Percentiles rank a stretch among this genome's conserved stretches.
These are phyloP conservation scores for Brasenia schreberi DNA, from an alignment of 164 flowering plant genomes.

Conservation along the genomic window DNA sequence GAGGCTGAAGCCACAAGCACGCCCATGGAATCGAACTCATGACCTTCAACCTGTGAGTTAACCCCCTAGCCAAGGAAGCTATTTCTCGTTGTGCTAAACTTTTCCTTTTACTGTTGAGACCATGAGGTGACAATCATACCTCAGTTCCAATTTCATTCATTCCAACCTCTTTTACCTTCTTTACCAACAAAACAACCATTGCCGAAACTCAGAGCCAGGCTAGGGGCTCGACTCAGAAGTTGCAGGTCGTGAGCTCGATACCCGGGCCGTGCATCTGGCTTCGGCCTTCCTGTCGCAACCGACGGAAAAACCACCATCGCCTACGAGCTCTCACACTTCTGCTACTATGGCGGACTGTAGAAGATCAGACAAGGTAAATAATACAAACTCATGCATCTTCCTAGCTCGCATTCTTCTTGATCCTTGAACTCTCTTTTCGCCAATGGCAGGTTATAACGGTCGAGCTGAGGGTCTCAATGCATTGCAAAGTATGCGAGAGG, in stretches of 20 bases:
- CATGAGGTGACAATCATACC: not conserved
- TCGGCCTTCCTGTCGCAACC: no score
- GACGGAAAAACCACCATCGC: no score
- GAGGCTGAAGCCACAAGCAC: no score
- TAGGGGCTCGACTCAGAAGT: no score
- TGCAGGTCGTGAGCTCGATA: no score
- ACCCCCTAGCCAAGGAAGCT: no score
- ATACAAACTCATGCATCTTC: not conserved
- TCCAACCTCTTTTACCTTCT: not conserved
- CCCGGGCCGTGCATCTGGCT: no score
- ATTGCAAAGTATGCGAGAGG: slow-evolving; percentile 70
- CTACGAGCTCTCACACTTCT: not conserved
- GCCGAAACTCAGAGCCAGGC: no score
- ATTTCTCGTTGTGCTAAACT: no score
- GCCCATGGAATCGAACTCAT: no score
- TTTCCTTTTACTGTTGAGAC: not conserved
- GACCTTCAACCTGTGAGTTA: no score
- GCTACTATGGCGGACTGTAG: not conserved
- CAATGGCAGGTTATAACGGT: slow-evolving; percentile 20
- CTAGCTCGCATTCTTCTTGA: not conserved
- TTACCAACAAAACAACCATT: not conserved
- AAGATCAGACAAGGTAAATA: not conserved
- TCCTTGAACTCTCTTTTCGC: not conserved
- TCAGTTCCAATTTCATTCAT: not conserved
- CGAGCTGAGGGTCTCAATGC: slow-evolving; percentile 48